Percentiles rank a stretch among this genome's conserved stretches.
Conservation (phyloP, 2,329 filamentous ascomycete genomes). For the Amauroascus niger region DNA sequence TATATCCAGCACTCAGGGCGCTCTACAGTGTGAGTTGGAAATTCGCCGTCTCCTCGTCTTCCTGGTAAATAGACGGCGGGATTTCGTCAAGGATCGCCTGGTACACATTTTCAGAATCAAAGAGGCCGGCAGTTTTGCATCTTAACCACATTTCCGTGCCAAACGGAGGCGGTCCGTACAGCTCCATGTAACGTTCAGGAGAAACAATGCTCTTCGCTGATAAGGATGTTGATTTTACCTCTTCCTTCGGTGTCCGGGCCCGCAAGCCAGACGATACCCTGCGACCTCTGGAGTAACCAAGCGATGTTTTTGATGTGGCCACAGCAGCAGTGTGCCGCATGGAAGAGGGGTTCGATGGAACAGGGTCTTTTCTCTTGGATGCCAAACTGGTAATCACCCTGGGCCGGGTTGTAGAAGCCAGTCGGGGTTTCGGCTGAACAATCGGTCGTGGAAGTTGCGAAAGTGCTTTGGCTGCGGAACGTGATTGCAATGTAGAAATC, state of each 20-base stretch:
- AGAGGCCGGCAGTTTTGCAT: constrained; percentile 32
- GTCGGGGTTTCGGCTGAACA: constrained; percentile 30
- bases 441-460: constrained; percentile 25
- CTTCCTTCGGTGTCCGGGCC: constrained; percentile 13
- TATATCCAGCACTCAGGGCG: neutral
- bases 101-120: constrained; percentile 24
- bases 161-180: constrained; percentile 35
- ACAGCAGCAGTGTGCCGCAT: constrained; percentile 53
- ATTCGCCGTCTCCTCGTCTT: constrained; percentile 32
- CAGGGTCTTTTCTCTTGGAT: constrained; percentile 32
- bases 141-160: constrained; percentile 38
- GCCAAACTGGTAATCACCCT: constrained; percentile 28
- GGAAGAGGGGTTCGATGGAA: constrained; percentile 41
- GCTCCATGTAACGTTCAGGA: constrained; percentile 35
- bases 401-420: constrained; percentile 32
- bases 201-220: constrained; percentile 28
- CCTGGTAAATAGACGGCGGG: constrained; percentile 26
- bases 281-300: constrained; percentile 76
- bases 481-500: constrained; percentile 34
- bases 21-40: constrained; percentile 34
- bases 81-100: constrained; percentile 19
- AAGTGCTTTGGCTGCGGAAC: constrained; percentile 35
- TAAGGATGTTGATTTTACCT: constrained; percentile 13
- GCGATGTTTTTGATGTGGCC: constrained; percentile 64
- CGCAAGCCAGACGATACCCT: constrained; percentile 26